Conservation (phyloP, 805 yeast genomes). For the Barnettozyma sucrosica region DNA sequence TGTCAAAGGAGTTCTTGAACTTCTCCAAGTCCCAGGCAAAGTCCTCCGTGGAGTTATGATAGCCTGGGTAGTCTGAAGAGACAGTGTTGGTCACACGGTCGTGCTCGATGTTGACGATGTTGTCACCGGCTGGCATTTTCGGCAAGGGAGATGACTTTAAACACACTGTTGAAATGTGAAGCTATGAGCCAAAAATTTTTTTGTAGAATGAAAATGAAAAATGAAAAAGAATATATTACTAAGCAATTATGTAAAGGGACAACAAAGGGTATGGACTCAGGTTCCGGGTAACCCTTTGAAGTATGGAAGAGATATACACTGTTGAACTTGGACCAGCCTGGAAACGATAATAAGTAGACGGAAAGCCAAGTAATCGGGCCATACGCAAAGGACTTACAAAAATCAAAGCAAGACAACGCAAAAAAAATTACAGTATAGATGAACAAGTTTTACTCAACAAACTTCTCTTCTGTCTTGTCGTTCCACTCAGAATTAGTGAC, state of each 20-base stretch:
- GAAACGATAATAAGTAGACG: not conserved
- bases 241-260: not conserved
- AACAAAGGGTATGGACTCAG: no score
- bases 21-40: slow-evolving; percentile 79
- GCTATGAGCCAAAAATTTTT: not conserved
- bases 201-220: not conserved
- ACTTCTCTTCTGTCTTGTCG: slow-evolving; percentile 49
- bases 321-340: not conserved
- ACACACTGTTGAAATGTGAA: not conserved
- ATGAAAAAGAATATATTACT: not conserved
- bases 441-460: slow-evolving; percentile 42
- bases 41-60: slow-evolving; percentile 52
- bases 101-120: slow-evolving; percentile 80
- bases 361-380: no score
- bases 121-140: slow-evolving; percentile 25
- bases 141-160: not conserved
- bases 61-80: slow-evolving; percentile 91
- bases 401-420: not conserved
- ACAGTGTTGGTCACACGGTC: slow-evolving; percentile 88
- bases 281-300: not conserved
- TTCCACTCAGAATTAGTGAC: slow-evolving; percentile 59
- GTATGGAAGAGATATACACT: no score
- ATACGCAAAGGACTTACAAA: no score
- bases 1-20: slow-evolving; percentile 62
- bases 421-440: no score